A percentile compares a stretch with the other conserved stretches of the same genome.
Conservation (phyloP, 495 filamentous ascomycete genomes). For the Penicillium cosmopolitanum region DNA sequence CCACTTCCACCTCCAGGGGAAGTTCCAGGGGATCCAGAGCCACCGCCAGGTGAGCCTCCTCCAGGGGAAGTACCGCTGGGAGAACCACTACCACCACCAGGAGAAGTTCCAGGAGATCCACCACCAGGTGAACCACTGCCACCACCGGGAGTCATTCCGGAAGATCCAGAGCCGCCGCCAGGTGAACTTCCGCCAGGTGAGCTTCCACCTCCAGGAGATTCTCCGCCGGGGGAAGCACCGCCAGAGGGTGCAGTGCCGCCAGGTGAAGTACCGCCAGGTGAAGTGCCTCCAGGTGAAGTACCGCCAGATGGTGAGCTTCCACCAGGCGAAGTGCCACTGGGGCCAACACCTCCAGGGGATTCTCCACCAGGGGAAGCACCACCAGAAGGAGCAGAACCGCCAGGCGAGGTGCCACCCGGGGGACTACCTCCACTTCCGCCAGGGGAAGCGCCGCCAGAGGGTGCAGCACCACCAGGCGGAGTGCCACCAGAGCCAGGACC, state of each 20-base stretch:
- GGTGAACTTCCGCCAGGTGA: conserved; percentile 22
- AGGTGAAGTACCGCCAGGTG: too few species aligned
- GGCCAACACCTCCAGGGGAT: background rate
- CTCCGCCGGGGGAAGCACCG: background rate
- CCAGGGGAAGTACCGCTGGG: too few species aligned
- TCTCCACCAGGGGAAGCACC: background rate
- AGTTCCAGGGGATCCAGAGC: too few species aligned
- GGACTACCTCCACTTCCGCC: conserved; percentile 2
- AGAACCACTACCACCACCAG: too few species aligned
- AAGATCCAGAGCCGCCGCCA: conserved; percentile 13
- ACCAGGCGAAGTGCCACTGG: conserved; percentile 1
- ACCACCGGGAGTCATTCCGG: background rate
- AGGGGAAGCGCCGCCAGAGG: too few species aligned
- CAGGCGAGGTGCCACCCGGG: conserved; percentile 10
- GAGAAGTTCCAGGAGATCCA: too few species aligned
- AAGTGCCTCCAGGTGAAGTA: background rate
- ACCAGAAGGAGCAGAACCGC: background rate
- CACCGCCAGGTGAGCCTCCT: too few species aligned
- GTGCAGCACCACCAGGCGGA: too few species aligned
- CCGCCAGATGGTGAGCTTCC: conserved; percentile 3
- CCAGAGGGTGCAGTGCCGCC: background rate
- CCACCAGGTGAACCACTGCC: background rate
- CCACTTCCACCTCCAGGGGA: too few species aligned
- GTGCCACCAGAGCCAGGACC: conserved; percentile 18
- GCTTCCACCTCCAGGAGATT: conserved; percentile 6